phyloP scores from a whole-genome alignment of 305 asterid genomes.

The Rubia tinctorum region DNA sequence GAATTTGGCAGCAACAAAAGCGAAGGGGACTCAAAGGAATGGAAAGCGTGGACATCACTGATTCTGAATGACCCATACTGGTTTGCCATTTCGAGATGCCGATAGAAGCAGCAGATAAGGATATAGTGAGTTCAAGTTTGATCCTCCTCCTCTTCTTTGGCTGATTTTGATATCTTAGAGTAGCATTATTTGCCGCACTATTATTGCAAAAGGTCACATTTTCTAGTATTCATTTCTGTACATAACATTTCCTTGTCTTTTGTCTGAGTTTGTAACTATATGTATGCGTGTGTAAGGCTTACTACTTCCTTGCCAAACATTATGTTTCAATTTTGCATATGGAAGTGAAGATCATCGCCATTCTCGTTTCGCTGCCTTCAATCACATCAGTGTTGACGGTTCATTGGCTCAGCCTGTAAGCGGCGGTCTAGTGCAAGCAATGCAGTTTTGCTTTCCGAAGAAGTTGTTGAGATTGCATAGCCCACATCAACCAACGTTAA shows the following conservation, averaged over 20 bases:
- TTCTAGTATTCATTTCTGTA: not conserved
- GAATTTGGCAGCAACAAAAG: conserved; percentile 19
- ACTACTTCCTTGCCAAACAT: not conserved
- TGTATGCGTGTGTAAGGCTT: not conserved
- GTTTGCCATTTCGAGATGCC: not conserved
- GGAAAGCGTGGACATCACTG: conserved; percentile 27
- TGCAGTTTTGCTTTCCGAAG: too few relatives aligned
- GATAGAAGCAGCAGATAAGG: not conserved
- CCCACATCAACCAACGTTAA: too few relatives aligned
- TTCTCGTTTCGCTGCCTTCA: not conserved
- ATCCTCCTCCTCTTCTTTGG: not conserved
- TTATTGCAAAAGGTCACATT: not conserved
- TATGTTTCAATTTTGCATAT: not conserved
- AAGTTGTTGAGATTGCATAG: too few relatives aligned
- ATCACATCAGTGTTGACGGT: not conserved
- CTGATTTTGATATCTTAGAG: not conserved
- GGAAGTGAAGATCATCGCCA: too few relatives aligned
- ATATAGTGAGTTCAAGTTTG: not conserved
- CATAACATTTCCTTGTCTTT: not conserved
- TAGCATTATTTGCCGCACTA: not conserved
- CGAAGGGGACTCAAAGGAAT: conserved; percentile 31
- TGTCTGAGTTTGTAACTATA: not conserved
- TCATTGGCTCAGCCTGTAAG: too few relatives aligned
- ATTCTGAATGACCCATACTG: conserved; percentile 17
- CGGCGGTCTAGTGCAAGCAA: too few relatives aligned